These are phyloP conservation scores for Plasmodium berghei DNA, from an alignment of 169 alveolate genomes.

Conservation along the genomic window DNA sequence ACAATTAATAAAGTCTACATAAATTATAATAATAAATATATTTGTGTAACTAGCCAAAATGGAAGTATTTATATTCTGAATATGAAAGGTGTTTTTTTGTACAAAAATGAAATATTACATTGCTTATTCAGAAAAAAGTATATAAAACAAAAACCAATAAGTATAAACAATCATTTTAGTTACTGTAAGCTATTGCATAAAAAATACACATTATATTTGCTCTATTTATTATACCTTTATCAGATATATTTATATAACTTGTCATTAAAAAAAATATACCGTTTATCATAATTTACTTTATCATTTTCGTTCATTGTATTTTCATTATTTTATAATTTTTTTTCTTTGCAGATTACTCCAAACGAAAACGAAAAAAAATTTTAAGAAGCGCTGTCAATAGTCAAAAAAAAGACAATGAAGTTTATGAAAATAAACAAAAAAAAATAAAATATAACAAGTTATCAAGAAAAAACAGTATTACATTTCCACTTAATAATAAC, in stretches of 20 bases:
- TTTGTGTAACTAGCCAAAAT: constrained; percentile 65
- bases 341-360: constrained; percentile 25
- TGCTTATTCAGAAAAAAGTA: constrained; percentile 29
- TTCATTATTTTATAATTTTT: constrained; percentile 4
- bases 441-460: too few species aligned
- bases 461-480: too few species aligned
- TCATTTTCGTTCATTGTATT: neutral
- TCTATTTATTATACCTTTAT: too few species aligned
- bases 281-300: neutral
- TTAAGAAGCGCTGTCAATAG: neutral
- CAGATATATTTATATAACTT: too few species aligned
- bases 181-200: constrained; percentile 5
- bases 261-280: too few species aligned
- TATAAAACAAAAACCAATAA: neutral
- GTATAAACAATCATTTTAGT: neutral
- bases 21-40: constrained; percentile 30
- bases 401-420: too few species aligned
- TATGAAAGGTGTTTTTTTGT: constrained; percentile 40
- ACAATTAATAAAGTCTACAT: constrained; percentile 61
- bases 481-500: too few species aligned
- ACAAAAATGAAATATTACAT: constrained; percentile 56
- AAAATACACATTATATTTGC: neutral
- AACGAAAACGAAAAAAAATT: constrained; percentile 18
- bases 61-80: constrained; percentile 60
- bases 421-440: too few species aligned